These are phyloP conservation scores for Stagonosporopsis chrysanthemi DNA, from an alignment of 2,329 filamentous ascomycete genomes.

Conservation along the genomic window DNA sequence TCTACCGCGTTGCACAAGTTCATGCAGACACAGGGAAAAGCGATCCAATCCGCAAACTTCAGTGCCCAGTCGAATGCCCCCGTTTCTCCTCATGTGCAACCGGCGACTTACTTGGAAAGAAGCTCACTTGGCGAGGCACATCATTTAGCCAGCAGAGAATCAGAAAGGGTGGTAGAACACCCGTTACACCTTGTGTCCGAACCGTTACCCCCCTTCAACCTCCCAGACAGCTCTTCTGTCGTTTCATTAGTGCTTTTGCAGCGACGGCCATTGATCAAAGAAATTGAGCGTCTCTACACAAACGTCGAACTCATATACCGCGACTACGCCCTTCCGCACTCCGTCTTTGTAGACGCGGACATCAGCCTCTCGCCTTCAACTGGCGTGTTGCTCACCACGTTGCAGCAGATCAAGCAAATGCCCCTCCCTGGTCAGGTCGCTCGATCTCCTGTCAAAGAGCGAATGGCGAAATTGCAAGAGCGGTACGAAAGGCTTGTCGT, in stretches of 20 bases:
- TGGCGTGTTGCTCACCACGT: slow-evolving; percentile 73
- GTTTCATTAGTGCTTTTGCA: slow-evolving; percentile 59
- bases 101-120: background rate
- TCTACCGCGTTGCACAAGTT: slow-evolving; percentile 58
- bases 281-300: slow-evolving; percentile 60
- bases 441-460: slow-evolving; percentile 57
- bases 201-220: background rate
- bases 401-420: slow-evolving; percentile 76
- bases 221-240: slow-evolving; percentile 55
- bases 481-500: slow-evolving; percentile 74
- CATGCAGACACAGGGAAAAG: slow-evolving; percentile 57
- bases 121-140: background rate
- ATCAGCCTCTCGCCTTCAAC: slow-evolving; percentile 72
- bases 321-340: slow-evolving; percentile 57
- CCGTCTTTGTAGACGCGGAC: slow-evolving; percentile 67
- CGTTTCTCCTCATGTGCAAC: background rate
- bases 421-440: slow-evolving; percentile 67
- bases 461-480: slow-evolving; percentile 60
- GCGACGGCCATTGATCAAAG: slow-evolving; percentile 58
- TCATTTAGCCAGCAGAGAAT: no score
- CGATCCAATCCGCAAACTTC: background rate
- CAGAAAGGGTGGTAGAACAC: background rate
- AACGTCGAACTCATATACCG: slow-evolving; percentile 65
- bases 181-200: background rate
- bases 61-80: background rate